phyloP scores from a whole-genome alignment of 306 rosid genomes.

The Vachellia collinsii region DNA sequence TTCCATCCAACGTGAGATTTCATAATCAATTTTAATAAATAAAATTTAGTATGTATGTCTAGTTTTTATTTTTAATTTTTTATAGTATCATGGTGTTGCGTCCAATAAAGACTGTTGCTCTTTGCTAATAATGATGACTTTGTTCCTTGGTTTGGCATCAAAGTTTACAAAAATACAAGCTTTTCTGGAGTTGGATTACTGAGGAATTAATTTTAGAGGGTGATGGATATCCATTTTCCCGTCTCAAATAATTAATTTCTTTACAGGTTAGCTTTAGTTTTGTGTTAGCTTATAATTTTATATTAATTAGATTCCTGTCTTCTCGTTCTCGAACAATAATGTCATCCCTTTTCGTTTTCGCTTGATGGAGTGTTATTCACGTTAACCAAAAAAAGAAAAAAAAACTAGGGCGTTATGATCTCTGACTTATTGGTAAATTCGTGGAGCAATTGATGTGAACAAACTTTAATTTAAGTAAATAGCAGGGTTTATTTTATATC shows the following conservation, averaged over 20 bases:
- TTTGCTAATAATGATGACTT: background rate
- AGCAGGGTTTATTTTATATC: too few relatives aligned
- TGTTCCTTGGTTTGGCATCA: slow-evolving; percentile 19
- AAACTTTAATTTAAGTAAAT: too few relatives aligned
- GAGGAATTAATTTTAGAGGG: background rate
- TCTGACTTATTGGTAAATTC: too few relatives aligned
- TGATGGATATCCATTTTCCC: slow-evolving; percentile 19
- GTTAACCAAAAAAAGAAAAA: background rate
- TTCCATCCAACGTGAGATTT: background rate
- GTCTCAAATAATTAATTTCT: slow-evolving; percentile 32
- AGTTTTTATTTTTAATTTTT: background rate
- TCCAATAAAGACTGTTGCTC: background rate
- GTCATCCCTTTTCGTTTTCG: background rate
- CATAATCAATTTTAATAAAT: background rate
- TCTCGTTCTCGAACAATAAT: background rate
- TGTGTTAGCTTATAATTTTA: background rate
- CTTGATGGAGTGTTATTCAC: slow-evolving; percentile 15
- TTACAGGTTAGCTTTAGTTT: background rate
- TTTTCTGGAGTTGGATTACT: background rate
- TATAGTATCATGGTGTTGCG: background rate
- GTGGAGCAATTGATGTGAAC: too few relatives aligned
- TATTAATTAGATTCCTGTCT: background rate
- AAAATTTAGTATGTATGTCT: background rate
- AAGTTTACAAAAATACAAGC: background rate
- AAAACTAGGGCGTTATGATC: background rate